Base-by-base conservation (phyloP, 139 green algal genomes). In the Coelastrella sp. region DNA sequence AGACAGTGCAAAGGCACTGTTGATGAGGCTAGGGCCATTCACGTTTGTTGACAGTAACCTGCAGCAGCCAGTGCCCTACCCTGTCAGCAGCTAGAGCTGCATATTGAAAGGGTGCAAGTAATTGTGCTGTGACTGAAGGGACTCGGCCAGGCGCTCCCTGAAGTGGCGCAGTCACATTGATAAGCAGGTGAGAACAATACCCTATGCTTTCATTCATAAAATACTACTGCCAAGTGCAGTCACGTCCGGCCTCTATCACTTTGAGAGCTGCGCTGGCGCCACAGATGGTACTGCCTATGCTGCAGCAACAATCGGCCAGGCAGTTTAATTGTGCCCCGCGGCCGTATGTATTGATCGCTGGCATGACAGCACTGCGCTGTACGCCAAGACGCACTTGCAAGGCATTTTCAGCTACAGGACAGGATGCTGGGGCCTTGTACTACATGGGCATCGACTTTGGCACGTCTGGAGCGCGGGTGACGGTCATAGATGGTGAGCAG, bases 381-480 rank as follows among this genome's bases (percentile, higher is more conserved):
- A 49, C 35, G 35, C 35, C 3, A 49, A 49, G 35, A 49, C 35
- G 35, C 35, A 80, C 10, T 19, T 14, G 8, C 74, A 80, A 25
- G 74, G 24, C 74, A 58, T 58, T 14, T 58, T 22, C 9, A 80
- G 74, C 74, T 22, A 24, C 25, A 57, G 70, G 8, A 74, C 72
- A 7, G 22, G 57, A 59, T 49, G 86, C 86, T 72, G 60, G 20
- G 27, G 60, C 68, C 14, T 7, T 9, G 58, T 87, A 68, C 70
- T 97, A 95, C 84, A 49, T 98, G 15, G 97, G 97, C 11, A 91
- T 99, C 11, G 97, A 99, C 82, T 99, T 98, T 90, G 97, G 97
- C 12, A 99, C 97, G 0, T 97, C 94, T 17, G 97, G 97, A 0
- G 97, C 97, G 0, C 89, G 97, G 7, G 94, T 89, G 0, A 95